Evolutionary conservation across 2,329 filamentous ascomycete species (phyloP), one percentile per base, ranked within the genome.

Genomic region (Pezicula carpinea): DNA sequence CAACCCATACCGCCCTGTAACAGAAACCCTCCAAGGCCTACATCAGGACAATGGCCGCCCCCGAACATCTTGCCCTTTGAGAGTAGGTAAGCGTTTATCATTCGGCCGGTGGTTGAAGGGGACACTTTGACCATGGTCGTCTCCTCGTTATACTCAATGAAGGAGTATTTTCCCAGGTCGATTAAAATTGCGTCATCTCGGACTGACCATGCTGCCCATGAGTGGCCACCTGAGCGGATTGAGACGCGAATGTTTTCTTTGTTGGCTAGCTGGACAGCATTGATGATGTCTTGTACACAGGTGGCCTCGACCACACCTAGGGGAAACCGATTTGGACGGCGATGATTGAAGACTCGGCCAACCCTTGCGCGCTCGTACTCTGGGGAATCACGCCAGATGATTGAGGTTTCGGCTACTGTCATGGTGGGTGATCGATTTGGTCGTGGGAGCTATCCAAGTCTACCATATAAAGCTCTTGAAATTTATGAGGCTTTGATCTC

Each of bases 1-100:
- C 76, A 80, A 0, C 76, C 76, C 73, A 79, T 78, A 1, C 76
- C 76, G 0, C 76, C 77, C 53, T 79, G 75, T 13, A 80, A 58
- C 18, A 79, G 56, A 51, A 79, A 79, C 0, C 76, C 76, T 0
- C 76, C 76, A n/a, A 80, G 54, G 7, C 74, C 76, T 15, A 80
- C 76, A 58, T 78, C 74, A 0, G 76, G 75, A 56, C 75, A 80
- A 58, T 80, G 77, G 0, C 76, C 77, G 1, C 73, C 74, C 0
- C 68, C 65, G 53, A 80, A 80, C 63, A 78, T 68, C 31, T 69
- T 60, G 0, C 69, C 71, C 38, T 66, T 57, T 1, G 49, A 43
- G 1, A 41, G 54, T n/a, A 76, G 57, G 43, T 64, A 64, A 4
- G 46, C 54, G 51, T 75, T 75, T 8, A 75, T 52, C 55, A 66